Evolutionary conservation across 805 yeast species (phyloP).

Genomic region (Ogataea nonfermentans): DNA sequence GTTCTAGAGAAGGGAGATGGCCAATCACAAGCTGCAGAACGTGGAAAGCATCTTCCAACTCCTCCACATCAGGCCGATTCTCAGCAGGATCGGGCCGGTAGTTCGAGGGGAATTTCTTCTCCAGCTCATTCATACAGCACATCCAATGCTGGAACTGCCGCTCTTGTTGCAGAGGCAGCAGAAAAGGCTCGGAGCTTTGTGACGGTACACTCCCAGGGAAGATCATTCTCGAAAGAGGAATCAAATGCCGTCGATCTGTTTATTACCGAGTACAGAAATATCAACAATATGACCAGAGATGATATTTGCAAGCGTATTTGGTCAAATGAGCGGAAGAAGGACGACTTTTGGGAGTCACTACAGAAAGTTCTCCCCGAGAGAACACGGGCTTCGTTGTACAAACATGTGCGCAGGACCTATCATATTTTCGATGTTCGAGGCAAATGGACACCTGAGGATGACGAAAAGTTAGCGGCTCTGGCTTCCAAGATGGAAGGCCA

Average conservation of each 20-base stretch:
- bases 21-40: slow-evolving; percentile 3
- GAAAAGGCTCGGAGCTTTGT: slow-evolving; percentile 39
- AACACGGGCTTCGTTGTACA: slow-evolving; percentile 85
- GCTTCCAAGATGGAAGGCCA: slow-evolving; percentile 71
- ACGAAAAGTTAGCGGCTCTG: slow-evolving; percentile 58
- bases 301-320: slow-evolving; percentile 83
- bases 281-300: slow-evolving; percentile 59
- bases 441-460: slow-evolving; percentile 86
- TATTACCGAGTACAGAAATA: slow-evolving; percentile 63
- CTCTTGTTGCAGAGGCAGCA: slow-evolving; percentile 43
- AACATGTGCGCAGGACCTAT: slow-evolving; percentile 87
- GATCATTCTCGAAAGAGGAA: slow-evolving; percentile 61
- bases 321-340: slow-evolving; percentile 81
- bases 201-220: slow-evolving; percentile 25
- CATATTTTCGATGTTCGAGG: slow-evolving; percentile 88
- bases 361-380: slow-evolving; percentile 80
- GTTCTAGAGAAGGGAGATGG: slow-evolving; percentile 25
- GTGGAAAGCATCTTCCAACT: slow-evolving; percentile 13
- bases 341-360: slow-evolving; percentile 84
- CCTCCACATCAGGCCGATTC: slow-evolving; percentile 13
- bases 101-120: slow-evolving; percentile 5
- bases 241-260: slow-evolving; percentile 68
- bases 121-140: slow-evolving; percentile 9
- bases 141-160: slow-evolving; percentile 36
- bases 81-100: slow-evolving; percentile 7